These are phyloP conservation scores for Cyberlindnera misumaiensis DNA, from an alignment of 805 yeast species.

Conservation along the genomic window DNA sequence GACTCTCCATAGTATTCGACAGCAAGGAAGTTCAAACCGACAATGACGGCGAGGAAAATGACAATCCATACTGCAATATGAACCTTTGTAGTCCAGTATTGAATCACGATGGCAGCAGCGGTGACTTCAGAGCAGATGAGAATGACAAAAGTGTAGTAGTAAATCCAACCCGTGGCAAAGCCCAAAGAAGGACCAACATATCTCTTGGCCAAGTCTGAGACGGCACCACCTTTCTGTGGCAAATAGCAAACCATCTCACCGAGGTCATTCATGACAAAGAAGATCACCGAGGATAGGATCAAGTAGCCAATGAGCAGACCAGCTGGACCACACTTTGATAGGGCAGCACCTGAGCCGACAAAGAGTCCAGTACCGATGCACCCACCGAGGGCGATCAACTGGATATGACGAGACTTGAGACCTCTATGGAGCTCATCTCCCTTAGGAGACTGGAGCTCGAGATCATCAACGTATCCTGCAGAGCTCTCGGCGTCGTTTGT, in stretches of 20 bases:
- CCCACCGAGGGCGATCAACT: conserved; percentile 80
- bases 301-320: conserved; percentile 55
- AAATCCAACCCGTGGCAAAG: conserved; percentile 26
- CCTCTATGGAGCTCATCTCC: conserved; percentile 19
- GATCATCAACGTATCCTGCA: conserved; percentile 21
- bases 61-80: conserved; percentile 57
- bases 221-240: conserved; percentile 59
- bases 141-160: conserved; percentile 22
- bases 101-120: conserved; percentile 45
- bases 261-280: conserved; percentile 54
- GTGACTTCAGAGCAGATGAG: conserved; percentile 41
- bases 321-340: conserved; percentile 69
- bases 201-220: conserved; percentile 51
- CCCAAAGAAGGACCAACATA: conserved; percentile 32
- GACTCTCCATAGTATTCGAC: conserved; percentile 54
- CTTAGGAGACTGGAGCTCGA: conserved; percentile 9
- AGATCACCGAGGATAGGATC: conserved; percentile 56
- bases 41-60: conserved; percentile 42
- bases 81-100: conserved; percentile 54
- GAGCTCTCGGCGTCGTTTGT: conserved; percentile 19
- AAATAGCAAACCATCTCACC: conserved; percentile 64
- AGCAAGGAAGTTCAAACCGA: conserved; percentile 45
- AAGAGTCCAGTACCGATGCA: conserved; percentile 81
- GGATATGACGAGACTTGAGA: conserved; percentile 61
- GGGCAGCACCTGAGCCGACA: conserved; percentile 62